Evolutionary conservation across 495 filamentous ascomycete genomes (phyloP), one percentile per base, ranked within the genome.

Genomic region (Aspergillus heteromorphus): DNA sequence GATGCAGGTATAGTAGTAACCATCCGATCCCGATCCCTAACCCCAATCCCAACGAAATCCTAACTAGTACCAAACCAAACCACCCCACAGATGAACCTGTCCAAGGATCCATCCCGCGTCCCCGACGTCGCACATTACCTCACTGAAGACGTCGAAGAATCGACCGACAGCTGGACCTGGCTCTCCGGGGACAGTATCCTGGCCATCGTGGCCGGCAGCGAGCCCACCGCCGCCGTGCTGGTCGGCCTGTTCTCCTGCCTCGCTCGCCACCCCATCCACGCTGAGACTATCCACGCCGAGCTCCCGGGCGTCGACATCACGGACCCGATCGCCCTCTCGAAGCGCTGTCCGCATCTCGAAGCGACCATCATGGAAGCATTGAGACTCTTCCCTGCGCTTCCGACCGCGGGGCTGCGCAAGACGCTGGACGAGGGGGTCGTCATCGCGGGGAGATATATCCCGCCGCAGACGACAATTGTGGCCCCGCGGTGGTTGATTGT

Each of bases 361-460:
- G 68, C 63, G 6, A 63, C 73, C 40, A 81, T 83, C 60, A 72
- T 76, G 41, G 79, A 84, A 61, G 65, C 79, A 0, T 61, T 83
- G 23, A 65, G 79, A 2, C 62, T 84, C 14, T 70, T 79, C 58
- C 73, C 72, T 9, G 68, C 80, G 0, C 66, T 74, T 6, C 67
- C 72, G 0, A 71, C 69, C 2, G 75, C 65, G 11, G 66, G 65
- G 4, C 56, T 59, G 14, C 68, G 81, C 4, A 59, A 67, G 13
- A 65, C 67, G 2, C 48, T 58, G 11, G 17, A 45, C 18, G 54
- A 68, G 40, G 68, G 65, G 2, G 16, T 65, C 10, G 58, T 18
- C 7, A 48, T 71, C 20, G 58, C 40, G 2, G 62, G 54, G 13
- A 51, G 10, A 10, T 63, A 48, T 31, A 65, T 71, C 16, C 68